Evolutionary conservation across 495 filamentous ascomycete species (phyloP).

Genomic region (Cudoniella acicularis): DNA sequence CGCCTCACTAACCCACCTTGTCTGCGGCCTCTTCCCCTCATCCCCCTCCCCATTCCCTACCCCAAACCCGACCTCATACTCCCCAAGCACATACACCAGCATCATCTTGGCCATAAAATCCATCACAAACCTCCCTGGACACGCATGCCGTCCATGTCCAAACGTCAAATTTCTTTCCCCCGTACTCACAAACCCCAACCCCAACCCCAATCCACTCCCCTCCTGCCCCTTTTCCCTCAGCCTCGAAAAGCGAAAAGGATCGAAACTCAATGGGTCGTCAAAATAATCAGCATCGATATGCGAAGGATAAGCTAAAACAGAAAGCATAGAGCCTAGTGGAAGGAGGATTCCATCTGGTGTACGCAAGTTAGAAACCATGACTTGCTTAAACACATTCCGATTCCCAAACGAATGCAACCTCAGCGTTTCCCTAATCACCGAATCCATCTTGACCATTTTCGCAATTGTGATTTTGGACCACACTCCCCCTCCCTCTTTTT

Average conservation of each 20-base stretch:
- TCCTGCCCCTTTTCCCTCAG: conserved; percentile 8
- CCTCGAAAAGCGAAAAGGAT: conserved; percentile 35
- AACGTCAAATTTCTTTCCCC: background rate
- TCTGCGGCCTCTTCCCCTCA: conserved; percentile 25
- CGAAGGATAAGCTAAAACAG: conserved; percentile 26
- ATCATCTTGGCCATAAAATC: conserved; percentile 50
- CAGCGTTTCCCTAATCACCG: conserved; percentile 38
- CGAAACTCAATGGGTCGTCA: conserved; percentile 28
- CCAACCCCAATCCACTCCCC: background rate
- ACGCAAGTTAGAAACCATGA: conserved; percentile 20
- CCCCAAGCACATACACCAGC: conserved; percentile 45
- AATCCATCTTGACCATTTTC: conserved; percentile 35
- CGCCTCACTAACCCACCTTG: conserved; percentile 29
- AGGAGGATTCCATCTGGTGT: conserved; percentile 32
- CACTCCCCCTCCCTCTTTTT: conserved; percentile 8
- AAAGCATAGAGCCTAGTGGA: conserved; percentile 28
- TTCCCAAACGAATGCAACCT: conserved; percentile 33
- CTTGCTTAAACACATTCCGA: conserved; percentile 31
- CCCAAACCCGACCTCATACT: conserved; percentile 51
- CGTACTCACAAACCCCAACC: background rate
- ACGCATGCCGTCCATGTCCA: conserved; percentile 5
- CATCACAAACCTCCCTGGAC: conserved; percentile 57
- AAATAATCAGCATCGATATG: conserved; percentile 32
- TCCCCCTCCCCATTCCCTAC: conserved; percentile 19
- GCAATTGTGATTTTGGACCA: conserved; percentile 34